Conservation (phyloP, 192 early-diverging fungal genomes). For the Umbelopsis sp. region DNA sequence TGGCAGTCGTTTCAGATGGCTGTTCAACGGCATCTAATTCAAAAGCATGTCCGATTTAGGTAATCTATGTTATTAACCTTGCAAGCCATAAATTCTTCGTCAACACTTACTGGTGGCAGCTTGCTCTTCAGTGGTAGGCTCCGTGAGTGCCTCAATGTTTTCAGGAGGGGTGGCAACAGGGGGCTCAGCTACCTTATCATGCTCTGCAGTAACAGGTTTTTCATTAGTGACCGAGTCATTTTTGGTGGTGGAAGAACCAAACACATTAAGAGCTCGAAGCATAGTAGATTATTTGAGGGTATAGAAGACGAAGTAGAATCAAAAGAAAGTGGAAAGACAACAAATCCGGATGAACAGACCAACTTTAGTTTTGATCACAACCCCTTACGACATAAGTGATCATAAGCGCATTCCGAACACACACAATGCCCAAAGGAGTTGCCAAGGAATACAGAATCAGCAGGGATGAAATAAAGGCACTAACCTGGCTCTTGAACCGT, state of each 20-base stretch:
- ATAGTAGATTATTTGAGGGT: neutral
- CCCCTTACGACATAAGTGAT: neutral
- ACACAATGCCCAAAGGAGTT: neutral
- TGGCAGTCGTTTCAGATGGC: neutral
- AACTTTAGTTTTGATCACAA: slow-evolving; percentile 2
- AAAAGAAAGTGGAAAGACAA: neutral
- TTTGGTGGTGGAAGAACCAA: neutral
- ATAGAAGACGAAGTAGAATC: too few relatives aligned
- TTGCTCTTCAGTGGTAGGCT: neutral
- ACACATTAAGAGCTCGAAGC: slow-evolving; percentile 12
- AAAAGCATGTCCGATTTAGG: neutral
- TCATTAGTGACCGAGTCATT: slow-evolving; percentile 8
- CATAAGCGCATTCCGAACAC: neutral
- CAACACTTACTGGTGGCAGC: neutral
- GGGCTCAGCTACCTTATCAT: slow-evolving; percentile 17
- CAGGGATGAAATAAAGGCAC: neutral
- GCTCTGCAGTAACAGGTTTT: slow-evolving; percentile 7
- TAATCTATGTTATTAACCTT: neutral
- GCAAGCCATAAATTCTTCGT: neutral
- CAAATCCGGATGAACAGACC: neutral
- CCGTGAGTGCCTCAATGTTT: slow-evolving; percentile 7
- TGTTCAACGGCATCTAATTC: neutral
- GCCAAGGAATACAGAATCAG: neutral
- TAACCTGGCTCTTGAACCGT: slow-evolving; percentile 12
- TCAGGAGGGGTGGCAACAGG: slow-evolving; percentile 13